These are phyloP conservation scores for Aureoboletus auriporus DNA, from an alignment of 768 basidiomycete genomes.

Conservation along the genomic window DNA sequence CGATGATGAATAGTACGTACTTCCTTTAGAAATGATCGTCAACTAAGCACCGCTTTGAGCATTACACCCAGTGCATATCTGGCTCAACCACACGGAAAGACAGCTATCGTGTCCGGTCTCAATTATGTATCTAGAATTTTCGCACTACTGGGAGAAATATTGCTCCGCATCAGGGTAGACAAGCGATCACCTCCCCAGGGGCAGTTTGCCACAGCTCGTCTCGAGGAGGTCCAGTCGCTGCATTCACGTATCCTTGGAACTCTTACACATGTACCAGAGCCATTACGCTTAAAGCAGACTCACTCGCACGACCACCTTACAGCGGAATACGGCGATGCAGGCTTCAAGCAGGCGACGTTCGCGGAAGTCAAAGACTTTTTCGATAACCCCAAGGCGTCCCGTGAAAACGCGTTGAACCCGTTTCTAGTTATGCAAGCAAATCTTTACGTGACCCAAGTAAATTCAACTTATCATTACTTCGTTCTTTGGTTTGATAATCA, in stretches of 20 bases:
- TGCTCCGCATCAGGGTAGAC: conserved; percentile 83
- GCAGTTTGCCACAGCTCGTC: conserved; percentile 76
- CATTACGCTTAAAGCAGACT: conserved; percentile 62
- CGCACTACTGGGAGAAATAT: conserved; percentile 79
- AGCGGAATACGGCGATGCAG: conserved; percentile 62
- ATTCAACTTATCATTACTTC: conserved; percentile 9
- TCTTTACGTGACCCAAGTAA: conserved; percentile 86
- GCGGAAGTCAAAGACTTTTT: conserved; percentile 90
- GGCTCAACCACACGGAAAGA: conserved; percentile 84
- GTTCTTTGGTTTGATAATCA: neutral
- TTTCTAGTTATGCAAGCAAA: conserved; percentile 93
- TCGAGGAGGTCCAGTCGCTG: conserved; percentile 81
- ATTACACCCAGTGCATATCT: conserved; percentile 83
- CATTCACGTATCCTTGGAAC: conserved; percentile 73
- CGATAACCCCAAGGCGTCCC: conserved; percentile 83
- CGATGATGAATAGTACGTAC: conserved; percentile 82
- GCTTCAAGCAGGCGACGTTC: conserved; percentile 79
- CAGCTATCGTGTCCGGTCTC: conserved; percentile 79
- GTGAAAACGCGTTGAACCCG: conserved; percentile 82
- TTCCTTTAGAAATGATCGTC: conserved; percentile 19
- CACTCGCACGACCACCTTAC: conserved; percentile 47
- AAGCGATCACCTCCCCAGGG: conserved; percentile 83
- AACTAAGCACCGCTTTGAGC: conserved; percentile 38
- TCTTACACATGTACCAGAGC: conserved; percentile 72
- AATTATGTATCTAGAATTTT: conserved; percentile 87